Evolutionary conservation across 495 filamentous ascomycete species (phyloP), one percentile per base, ranked within the genome.

Genomic region (Rusavskia elegans): DNA sequence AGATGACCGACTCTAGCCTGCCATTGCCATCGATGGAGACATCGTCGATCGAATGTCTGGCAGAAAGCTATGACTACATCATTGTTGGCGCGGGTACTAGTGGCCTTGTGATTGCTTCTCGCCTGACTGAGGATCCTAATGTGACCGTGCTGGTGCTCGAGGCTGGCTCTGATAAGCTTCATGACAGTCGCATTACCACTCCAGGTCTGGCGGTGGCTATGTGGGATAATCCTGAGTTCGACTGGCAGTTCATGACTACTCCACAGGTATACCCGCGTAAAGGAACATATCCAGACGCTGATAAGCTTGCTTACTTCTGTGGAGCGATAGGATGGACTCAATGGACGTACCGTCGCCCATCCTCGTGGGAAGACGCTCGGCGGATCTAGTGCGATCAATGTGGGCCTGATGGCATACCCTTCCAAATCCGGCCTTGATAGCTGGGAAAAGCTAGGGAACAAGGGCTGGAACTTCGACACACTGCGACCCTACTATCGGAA

Each of bases 311-410:
- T 35, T 2, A 35, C 32, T 35, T 3, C 32, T 35, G 13, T 35
- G 5, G 32, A 35, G 2, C 13, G 8, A 30, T 8, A 35, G 32
- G 2, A 11, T 11, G 32, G 9, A 13, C 29, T 19, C 41, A 58
- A 58, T n/a, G 25, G 46, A 11, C 53, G 58, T 14, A 30, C 56
- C 5, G 17, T 62, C 20, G 36, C 30, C n/a, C 55, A 62, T 19
- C 56, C 60, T 8, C 56, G 55, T 14, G 59, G 56, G 10, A 65
- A 64, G 9, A 62, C 61, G 6, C 61, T 68, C 3, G 80, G 79
- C 11, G 80, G 79, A 5, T 74, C 74, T 16, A 80, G 75, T 9
- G 69, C 68, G 6, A 65, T 82, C 52, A 82, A 81, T 52, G 71
- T 71, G 36, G 63, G 68, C 44, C 69, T 73, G 56, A 69, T 67